These are phyloP conservation scores for Nephelium lappaceum DNA, from an alignment of 345 rosid species.

Conservation along the genomic window DNA sequence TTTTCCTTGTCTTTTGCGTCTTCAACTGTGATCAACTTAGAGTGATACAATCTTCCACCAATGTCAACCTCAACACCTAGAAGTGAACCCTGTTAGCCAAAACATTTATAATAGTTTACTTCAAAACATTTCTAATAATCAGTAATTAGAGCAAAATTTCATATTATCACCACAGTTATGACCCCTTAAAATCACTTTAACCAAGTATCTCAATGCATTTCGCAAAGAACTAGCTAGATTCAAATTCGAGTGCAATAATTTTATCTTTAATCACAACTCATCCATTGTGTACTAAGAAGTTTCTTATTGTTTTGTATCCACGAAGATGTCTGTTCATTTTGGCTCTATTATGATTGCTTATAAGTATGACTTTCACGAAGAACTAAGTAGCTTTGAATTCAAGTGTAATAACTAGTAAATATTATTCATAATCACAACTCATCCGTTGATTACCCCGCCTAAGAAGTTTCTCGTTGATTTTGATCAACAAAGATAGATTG, in stretches of 20 bases:
- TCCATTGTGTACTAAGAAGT: not conserved
- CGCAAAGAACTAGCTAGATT: not conserved
- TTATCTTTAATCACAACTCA: not conserved
- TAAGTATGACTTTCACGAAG: not conserved
- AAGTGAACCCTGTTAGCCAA: constrained; percentile 90
- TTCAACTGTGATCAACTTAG: constrained; percentile 49
- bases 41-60: constrained; percentile 51
- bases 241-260: too few species aligned
- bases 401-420: too few species aligned
- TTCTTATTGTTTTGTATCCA: too few species aligned
- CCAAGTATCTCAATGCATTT: not conserved
- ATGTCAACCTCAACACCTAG: constrained; percentile 78
- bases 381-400: not conserved
- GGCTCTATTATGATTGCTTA: too few species aligned
- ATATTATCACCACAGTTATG: too few species aligned
- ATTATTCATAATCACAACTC: not conserved
- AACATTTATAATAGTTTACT: constrained; percentile 24
- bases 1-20: constrained; percentile 47
- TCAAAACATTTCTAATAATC: not conserved
- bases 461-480: too few species aligned
- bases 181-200: not conserved
- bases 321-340: too few species aligned
- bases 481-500: too few species aligned
- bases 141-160: too few species aligned
- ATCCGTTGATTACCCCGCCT: not conserved